phyloP scores from a whole-genome alignment of 108 stramenopile species.

The Seminavis robusta region DNA sequence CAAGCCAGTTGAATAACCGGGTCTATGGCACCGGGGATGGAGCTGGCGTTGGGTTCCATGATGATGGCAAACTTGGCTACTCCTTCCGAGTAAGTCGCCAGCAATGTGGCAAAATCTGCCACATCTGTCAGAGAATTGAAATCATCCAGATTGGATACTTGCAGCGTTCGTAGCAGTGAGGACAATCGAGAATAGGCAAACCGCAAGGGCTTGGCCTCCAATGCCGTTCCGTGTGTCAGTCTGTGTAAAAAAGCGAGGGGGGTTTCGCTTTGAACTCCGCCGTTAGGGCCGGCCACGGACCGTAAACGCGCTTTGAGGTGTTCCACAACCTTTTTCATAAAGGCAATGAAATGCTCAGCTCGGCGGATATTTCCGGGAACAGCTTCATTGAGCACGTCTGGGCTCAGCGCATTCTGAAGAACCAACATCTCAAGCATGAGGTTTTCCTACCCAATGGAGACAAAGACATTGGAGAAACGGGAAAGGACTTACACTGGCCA shows the following conservation, averaged over 20 bases:
- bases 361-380: constrained; percentile 98
- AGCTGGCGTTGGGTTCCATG: constrained; percentile 91
- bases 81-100: constrained; percentile 95
- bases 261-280: constrained; percentile 90
- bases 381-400: constrained; percentile 92
- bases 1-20: constrained; percentile 94
- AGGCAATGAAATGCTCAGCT: constrained; percentile 96
- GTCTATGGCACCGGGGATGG: constrained; percentile 77
- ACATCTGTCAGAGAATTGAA: constrained; percentile 92
- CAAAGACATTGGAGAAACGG: not conserved
- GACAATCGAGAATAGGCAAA: constrained; percentile 95
- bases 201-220: constrained; percentile 92
- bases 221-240: constrained; percentile 85
- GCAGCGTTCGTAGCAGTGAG: constrained; percentile 85
- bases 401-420: constrained; percentile 63
- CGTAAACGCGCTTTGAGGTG: constrained; percentile 81
- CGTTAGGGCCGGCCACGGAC: constrained; percentile 73
- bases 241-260: constrained; percentile 93
- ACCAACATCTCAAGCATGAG: constrained; percentile 3
- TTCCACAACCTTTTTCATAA: constrained; percentile 94
- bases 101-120: constrained; percentile 94
- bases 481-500: constrained; percentile 54
- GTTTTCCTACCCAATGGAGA: not conserved
- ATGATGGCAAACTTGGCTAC: constrained; percentile 91
- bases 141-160: constrained; percentile 89